phyloP scores from a whole-genome alignment of 306 rosid genomes.

The Quercus glauca region DNA sequence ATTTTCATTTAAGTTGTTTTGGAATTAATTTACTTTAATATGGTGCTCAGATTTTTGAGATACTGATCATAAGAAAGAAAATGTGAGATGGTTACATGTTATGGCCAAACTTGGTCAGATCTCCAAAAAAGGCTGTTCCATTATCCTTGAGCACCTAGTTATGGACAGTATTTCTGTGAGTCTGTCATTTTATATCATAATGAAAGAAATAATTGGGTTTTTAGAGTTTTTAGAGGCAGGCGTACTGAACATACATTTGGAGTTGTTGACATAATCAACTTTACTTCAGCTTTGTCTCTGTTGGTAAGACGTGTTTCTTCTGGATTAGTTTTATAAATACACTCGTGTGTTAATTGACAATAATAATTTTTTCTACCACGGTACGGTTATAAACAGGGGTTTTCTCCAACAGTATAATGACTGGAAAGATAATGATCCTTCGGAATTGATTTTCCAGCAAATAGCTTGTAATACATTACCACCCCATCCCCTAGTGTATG shows the following conservation, averaged over 20 bases:
- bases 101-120: background rate
- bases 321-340: background rate
- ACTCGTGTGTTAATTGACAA: background rate
- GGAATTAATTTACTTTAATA: background rate
- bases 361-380: background rate
- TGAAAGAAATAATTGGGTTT: background rate
- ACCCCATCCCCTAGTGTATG: background rate
- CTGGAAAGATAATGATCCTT: background rate
- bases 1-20: background rate
- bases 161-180: background rate
- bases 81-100: background rate
- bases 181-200: background rate
- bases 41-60: background rate
- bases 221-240: background rate
- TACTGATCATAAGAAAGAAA: background rate
- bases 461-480: background rate
- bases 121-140: background rate
- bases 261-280: background rate
- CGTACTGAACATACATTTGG: background rate
- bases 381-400: too few relatives aligned
- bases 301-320: background rate
- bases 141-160: background rate
- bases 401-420: background rate
- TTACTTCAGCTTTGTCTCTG: background rate
- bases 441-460: background rate